A percentile compares a stretch with the other conserved stretches of the same genome.
Evolutionary conservation across 2,329 filamentous ascomycete species (phyloP).

Genomic region (Onygena corvina): DNA sequence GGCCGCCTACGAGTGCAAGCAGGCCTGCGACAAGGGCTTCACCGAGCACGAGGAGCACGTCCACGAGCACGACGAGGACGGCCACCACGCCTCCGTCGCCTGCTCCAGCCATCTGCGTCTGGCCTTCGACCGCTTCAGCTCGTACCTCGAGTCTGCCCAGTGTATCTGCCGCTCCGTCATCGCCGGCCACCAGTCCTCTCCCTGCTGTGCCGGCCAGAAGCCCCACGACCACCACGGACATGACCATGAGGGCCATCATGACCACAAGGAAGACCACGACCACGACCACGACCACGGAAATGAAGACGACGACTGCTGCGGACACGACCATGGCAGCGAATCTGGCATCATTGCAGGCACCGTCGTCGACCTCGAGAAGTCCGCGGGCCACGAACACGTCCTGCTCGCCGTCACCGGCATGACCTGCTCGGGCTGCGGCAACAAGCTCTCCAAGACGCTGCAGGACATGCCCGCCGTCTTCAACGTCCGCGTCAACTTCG

Average conservation of each 20-base stretch:
- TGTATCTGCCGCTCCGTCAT: constrained; percentile 21
- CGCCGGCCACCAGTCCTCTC: neutral
- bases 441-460: constrained; percentile 16
- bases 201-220: constrained; percentile 1
- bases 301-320: neutral
- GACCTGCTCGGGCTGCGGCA: constrained; percentile 28
- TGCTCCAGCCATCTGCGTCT: constrained; percentile 18
- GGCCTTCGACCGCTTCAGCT: constrained; percentile 20
- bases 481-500: constrained; percentile 18
- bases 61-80: constrained; percentile 16
- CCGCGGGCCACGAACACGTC: constrained; percentile 11
- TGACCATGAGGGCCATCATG: constrained; percentile 4
- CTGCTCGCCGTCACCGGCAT: constrained; percentile 13
- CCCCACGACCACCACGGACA: constrained; percentile 7
- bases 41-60: constrained; percentile 10
- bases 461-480: constrained; percentile 11
- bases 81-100: constrained; percentile 14
- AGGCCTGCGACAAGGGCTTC: neutral
- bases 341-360: neutral
- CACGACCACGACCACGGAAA: neutral
- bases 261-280: neutral
- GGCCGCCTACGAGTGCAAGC: neutral
- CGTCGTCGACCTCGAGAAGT: constrained; percentile 11
- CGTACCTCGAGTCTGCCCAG: constrained; percentile 20
- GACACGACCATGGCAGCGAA: neutral